A percentile compares a stretch with the other conserved stretches of the same genome.
Evolutionary conservation across 2,329 filamentous ascomycete genomes (phyloP).

Genomic region (Aspergillus arachidicola): DNA sequence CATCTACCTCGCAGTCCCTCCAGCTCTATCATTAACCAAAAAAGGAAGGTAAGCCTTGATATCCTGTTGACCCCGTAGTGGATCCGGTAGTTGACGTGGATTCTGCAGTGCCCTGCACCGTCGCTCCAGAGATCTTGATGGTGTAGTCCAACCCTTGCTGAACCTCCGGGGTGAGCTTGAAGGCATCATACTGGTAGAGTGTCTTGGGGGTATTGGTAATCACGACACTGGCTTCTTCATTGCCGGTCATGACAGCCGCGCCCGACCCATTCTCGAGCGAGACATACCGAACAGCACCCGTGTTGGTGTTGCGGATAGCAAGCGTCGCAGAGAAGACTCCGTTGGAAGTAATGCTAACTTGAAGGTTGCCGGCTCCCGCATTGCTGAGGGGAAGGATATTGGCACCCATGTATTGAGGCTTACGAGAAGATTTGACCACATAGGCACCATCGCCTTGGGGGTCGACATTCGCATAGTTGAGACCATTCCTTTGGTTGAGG

Average conservation of each 20-base stretch:
- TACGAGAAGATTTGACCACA: conserved; percentile 6
- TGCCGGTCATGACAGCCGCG: not conserved
- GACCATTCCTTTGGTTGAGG: conserved; percentile 1
- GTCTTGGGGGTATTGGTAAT: conserved; percentile 10
- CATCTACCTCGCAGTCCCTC: too few species aligned
- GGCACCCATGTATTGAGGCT: conserved; percentile 15
- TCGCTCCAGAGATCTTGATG: not conserved
- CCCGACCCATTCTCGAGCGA: conserved; percentile 8
- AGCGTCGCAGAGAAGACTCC: conserved; percentile 9
- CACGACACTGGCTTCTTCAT: conserved; percentile 14
- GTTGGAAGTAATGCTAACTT: conserved; percentile 2
- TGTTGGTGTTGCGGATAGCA: conserved; percentile 4
- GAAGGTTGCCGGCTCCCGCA: not conserved
- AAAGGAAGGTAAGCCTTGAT: too few species aligned
- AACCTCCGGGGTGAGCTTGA: conserved; percentile 3
- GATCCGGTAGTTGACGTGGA: too few species aligned
- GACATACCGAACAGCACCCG: conserved; percentile 10
- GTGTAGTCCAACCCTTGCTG: not conserved
- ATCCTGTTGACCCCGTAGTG: too few species aligned
- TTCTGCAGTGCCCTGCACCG: not conserved
- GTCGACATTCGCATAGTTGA: conserved; percentile 12
- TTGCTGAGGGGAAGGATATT: conserved; percentile 11
- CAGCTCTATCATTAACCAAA: too few species aligned
- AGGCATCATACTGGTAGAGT: conserved; percentile 10
- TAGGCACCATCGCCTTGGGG: not conserved